Percentiles rank a stretch among this genome's conserved stretches.
These are phyloP conservation scores for Apium graveolens DNA, from an alignment of 129 eudicot species.

Conservation along the genomic window DNA sequence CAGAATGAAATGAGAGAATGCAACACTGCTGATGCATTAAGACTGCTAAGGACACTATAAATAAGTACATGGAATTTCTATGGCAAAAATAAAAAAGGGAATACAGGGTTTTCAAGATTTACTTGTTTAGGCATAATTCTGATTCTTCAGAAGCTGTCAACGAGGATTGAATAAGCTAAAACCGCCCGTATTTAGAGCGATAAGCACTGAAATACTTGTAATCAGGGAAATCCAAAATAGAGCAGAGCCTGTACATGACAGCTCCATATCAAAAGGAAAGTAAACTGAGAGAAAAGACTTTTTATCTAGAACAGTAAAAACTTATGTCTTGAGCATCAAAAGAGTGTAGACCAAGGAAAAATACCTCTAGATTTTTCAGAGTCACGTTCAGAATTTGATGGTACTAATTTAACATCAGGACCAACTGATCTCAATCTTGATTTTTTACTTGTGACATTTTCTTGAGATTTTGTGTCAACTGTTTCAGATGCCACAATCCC, in stretches of 20 bases:
- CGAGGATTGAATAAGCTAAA: conserved; percentile 64
- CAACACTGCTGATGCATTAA: neutral
- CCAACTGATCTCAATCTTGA: conserved; percentile 18
- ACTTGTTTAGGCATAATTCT: conserved; percentile 19
- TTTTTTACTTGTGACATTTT: conserved; percentile 23
- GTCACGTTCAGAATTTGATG: conserved; percentile 23
- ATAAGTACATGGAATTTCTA: neutral
- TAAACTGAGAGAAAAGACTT: neutral
- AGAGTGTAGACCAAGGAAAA: neutral
- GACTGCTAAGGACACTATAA: neutral
- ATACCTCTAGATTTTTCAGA: conserved; percentile 36
- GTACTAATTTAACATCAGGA: conserved; percentile 20
- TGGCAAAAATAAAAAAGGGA: neutral
- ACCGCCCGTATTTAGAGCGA: conserved; percentile 49
- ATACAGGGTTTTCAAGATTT: conserved; percentile 1
- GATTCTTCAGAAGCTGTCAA: conserved; percentile 13
- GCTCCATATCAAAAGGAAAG: neutral
- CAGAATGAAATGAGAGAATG: neutral
- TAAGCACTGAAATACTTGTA: conserved; percentile 56
- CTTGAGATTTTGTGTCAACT: conserved; percentile 35
- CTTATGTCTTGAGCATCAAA: neutral
- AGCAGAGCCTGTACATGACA: conserved; percentile 43
- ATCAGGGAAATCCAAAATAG: conserved; percentile 72
- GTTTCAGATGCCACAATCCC: conserved; percentile 92
- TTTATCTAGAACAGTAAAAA: neutral